Base-by-base conservation (phyloP, 2,329 filamentous ascomycete genomes). In the Coniella vitis region DNA sequence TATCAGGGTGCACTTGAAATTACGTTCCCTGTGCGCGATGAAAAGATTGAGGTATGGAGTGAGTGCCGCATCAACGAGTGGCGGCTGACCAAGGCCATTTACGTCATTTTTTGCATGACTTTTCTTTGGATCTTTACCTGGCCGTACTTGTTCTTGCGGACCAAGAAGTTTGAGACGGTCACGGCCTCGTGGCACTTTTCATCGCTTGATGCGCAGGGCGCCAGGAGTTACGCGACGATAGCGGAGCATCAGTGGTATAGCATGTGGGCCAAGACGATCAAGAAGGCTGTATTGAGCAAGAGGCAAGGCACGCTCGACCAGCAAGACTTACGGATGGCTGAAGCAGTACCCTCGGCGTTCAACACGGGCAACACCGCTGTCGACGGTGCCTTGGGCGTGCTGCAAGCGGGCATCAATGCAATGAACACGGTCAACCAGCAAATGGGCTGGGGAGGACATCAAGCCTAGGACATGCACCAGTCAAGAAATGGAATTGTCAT, bases 51-150 rank as follows among this genome's bases (percentile, higher is more conserved):
- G 45, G 72, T 87, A 40, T 86, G 84, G 67, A 86, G 79, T 46
- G 70, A 76, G 4, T 78, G 76, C 56, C 71, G 67, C 44, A 69
- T 80, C 52, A 89, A 87, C 60, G 65, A 70, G 25, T 86, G 83
- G 78, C 79, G 86, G 0, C 68, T 81, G 39, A 82, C 73, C 1
- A 62, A 61, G 7, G 87, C 81, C 81, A 69, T 88, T 38, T 69
- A 75, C 37, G 78, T 78, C 71, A 38, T 87, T 9, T 87, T 83
- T 66, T 81, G 78, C 60, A 62, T 86, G 5, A 81, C 81, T 0
- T 79, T 88, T 52, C 63, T 86, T 12, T 85, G 85, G 74, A 59
- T 90, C 49, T 71, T 90, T 56, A 70, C 77, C 3, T 90, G 86
- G 86, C 86, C 86, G 0, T 75, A 78, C 49, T 71, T 90, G 12